Evolutionary conservation across 75 land plant genomes (phyloP).

Genomic region (Cupressus sempervirens): DNA sequence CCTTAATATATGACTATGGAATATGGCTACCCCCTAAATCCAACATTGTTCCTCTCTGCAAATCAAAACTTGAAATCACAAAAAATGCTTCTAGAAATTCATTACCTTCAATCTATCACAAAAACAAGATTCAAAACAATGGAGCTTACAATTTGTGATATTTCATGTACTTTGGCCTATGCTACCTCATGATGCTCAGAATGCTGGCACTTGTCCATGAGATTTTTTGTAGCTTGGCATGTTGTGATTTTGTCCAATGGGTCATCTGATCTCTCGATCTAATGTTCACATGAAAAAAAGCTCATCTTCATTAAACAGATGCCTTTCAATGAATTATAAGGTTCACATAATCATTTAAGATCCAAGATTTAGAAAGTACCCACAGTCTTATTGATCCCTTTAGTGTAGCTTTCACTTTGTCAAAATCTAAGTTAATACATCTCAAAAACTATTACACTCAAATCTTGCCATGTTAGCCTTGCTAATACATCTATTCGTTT

Average conservation of each 20-base stretch:
- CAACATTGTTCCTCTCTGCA: constrained; percentile 82
- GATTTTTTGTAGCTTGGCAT: constrained; percentile 57
- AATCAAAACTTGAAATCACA: background rate
- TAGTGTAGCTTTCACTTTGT: too few relatives aligned
- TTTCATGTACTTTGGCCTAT: constrained; percentile 62
- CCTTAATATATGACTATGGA: too few relatives aligned
- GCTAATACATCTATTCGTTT: constrained; percentile 70
- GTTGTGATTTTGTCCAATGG: constrained; percentile 78
- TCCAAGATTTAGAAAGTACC: constrained; percentile 17
- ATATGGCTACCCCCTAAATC: constrained; percentile 94
- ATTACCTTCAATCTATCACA: background rate
- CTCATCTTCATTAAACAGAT: background rate
- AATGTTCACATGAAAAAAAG: constrained; percentile 8
- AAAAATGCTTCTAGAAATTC: background rate
- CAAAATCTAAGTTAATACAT: too few relatives aligned
- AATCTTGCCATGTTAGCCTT: too few relatives aligned
- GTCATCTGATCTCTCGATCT: constrained; percentile 57
- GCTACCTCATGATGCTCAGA: constrained; percentile 62
- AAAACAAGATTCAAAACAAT: background rate
- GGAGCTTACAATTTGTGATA: too few relatives aligned
- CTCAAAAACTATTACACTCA: too few relatives aligned
- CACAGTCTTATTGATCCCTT: constrained; percentile 22
- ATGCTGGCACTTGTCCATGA: constrained; percentile 40
- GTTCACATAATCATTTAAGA: background rate
- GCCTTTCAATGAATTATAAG: background rate